These are phyloP conservation scores for Chalciporus pseudorubinellus DNA, from an alignment of 768 basidiomycete species.

Conservation along the genomic window DNA sequence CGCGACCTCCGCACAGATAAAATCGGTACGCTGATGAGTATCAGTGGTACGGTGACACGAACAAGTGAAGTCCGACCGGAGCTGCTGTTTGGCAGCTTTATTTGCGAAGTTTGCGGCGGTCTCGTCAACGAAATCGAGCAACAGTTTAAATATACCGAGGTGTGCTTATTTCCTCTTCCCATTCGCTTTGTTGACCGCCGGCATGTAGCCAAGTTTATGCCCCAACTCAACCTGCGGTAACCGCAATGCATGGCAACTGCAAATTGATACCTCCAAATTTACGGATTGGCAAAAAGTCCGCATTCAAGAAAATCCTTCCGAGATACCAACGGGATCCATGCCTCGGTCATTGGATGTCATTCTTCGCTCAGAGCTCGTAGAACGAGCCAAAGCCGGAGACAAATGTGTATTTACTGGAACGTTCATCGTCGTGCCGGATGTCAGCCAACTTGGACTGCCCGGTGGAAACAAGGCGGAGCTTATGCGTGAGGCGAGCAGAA, in stretches of 20 bases:
- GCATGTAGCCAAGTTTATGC: constrained; percentile 77
- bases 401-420: constrained; percentile 98
- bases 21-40: constrained; percentile 92
- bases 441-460: constrained; percentile 91
- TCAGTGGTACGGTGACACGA: constrained; percentile 95
- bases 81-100: constrained; percentile 88
- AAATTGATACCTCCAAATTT: constrained; percentile 95
- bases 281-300: constrained; percentile 99
- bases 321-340: constrained; percentile 98
- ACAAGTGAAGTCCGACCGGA: constrained; percentile 98
- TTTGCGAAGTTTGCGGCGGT: constrained; percentile 85
- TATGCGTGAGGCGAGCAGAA: constrained; percentile 78
- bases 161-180: constrained; percentile 27
- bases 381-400: constrained; percentile 98
- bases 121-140: constrained; percentile 93
- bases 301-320: constrained; percentile 97
- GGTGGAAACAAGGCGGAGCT: constrained; percentile 92
- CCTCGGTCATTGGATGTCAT: constrained; percentile 96
- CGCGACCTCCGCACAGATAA: constrained; percentile 90
- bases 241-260: constrained; percentile 85
- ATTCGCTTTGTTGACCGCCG: constrained; percentile 2
- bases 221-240: constrained; percentile 95
- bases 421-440: constrained; percentile 98
- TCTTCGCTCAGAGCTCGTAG: constrained; percentile 91
- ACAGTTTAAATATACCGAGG: constrained; percentile 99